Evolutionary conservation across 1,284 basidiomycete genomes (phyloP), one percentile per base, ranked within the genome.

Genomic region (Golubevia pallescens): DNA sequence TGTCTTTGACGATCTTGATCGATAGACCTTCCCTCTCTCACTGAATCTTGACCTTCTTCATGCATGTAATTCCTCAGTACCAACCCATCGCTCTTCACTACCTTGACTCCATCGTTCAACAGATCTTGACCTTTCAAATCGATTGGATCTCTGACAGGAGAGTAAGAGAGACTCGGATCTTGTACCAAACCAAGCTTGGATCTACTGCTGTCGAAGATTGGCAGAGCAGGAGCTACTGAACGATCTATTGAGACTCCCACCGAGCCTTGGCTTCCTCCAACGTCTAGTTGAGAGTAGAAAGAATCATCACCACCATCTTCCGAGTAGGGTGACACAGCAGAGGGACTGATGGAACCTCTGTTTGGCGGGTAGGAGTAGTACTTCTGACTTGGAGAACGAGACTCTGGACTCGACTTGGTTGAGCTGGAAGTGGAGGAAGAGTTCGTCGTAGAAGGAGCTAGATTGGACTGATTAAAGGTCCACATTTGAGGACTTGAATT

Each of bases 321-420:
- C 65, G 60, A 65, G 14, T 60, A 58, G 1, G 59, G 68, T 53
- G 71, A 70, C 16, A 63, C 68, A 20, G 66, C 68, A 2, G 66
- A 68, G 13, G 65, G 73, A 28, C 64, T 60, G 42, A 65, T 60
- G 20, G 63, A 60, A 57, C 68, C 71, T 53, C 78, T 67, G 55
- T 65, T 68, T 6, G 67, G 70, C 0, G 75, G 75, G 61, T 73
- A 78, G 10, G 74, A 74, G 64, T 78, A 68, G 63, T 70, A 78
- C 23, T 34, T 48, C 20, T 58, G 34, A 34, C 24, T 13, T 24
- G 34, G 24, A 34, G 57, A 24, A 34, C 23, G 61, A 69, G 67
- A 7, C 32, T 53, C 54, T 66, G 42, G 70, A 60, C 14, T 61
- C 56, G 60, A 54, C 23, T 61, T 54, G 0, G 64, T 65, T 19